Conservation (phyloP, 2,329 filamentous ascomycete genomes). For the Cladophialophora carrionii region DNA sequence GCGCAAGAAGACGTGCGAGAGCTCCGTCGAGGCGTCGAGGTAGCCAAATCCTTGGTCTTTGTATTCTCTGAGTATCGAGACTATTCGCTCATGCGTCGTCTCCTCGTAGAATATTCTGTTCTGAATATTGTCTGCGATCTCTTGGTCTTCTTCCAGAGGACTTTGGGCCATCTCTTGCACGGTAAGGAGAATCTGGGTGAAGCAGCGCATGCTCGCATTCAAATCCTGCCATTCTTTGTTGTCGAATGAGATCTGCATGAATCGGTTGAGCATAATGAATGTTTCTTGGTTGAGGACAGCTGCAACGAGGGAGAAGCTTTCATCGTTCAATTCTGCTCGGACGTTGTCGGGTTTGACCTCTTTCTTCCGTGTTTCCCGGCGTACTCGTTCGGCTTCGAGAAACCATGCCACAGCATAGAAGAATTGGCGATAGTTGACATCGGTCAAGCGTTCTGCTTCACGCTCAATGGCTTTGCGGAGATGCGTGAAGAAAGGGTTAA, state of each 20-base stretch:
- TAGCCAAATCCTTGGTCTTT: constrained; percentile 94
- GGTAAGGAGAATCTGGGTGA: constrained; percentile 89
- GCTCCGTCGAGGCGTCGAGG: constrained; percentile 86
- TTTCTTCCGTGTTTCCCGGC: constrained; percentile 64
- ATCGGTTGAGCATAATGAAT: constrained; percentile 83
- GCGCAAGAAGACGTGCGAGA: constrained; percentile 86
- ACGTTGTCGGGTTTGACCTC: constrained; percentile 55
- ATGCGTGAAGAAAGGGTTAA: constrained; percentile 87
- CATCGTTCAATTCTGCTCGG: constrained; percentile 60
- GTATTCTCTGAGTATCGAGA: constrained; percentile 79
- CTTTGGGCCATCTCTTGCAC: constrained; percentile 91
- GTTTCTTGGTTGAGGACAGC: constrained; percentile 92
- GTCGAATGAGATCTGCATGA: constrained; percentile 77
- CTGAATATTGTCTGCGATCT: constrained; percentile 96
- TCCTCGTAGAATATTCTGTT: constrained; percentile 99
- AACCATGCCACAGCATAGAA: constrained; percentile 96
- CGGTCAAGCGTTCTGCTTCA: constrained; percentile 78
- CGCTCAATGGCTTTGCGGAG: constrained; percentile 87
- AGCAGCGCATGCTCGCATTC: constrained; percentile 86
- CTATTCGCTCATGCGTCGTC: constrained; percentile 83
- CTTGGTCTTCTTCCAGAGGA: constrained; percentile 85
- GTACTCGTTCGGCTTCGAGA: constrained; percentile 76
- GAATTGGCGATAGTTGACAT: constrained; percentile 79
- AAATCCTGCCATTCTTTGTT: constrained; percentile 86
- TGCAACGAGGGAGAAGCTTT: constrained; percentile 84